These are phyloP conservation scores for Thermoascus crustaceus DNA, from an alignment of 2,329 filamentous ascomycete genomes.

Conservation along the genomic window DNA sequence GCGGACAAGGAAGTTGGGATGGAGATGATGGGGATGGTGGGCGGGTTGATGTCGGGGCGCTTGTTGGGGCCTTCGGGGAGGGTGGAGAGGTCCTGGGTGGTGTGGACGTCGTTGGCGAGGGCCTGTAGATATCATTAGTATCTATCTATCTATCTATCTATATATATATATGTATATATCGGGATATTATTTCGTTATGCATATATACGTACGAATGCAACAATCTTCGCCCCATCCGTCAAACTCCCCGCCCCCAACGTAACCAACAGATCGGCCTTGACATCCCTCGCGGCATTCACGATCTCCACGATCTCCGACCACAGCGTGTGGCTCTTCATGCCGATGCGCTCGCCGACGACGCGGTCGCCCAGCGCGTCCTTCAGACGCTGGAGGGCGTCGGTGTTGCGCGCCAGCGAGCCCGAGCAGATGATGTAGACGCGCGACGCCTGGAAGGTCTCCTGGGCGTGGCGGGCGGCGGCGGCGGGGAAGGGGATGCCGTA, in stretches of 20 bases:
- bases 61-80: constrained; percentile 24
- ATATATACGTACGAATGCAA: constrained; percentile 32
- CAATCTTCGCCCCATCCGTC: constrained; percentile 50
- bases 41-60: constrained; percentile 15
- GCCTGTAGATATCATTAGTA: constrained; percentile 22
- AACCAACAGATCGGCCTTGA: constrained; percentile 42
- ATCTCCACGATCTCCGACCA: constrained; percentile 47
- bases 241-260: constrained; percentile 49
- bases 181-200: not conserved
- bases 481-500: constrained; percentile 41
- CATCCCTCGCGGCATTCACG: constrained; percentile 30
- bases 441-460: constrained; percentile 37
- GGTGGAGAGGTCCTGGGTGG: constrained; percentile 30
- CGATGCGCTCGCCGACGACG: constrained; percentile 40
- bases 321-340: constrained; percentile 48
- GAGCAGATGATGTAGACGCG: constrained; percentile 47
- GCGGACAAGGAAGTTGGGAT: constrained; percentile 37
- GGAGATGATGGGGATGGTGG: constrained; percentile 27
- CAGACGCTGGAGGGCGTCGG: constrained; percentile 37
- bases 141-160: not conserved
- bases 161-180: not conserved
- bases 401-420: constrained; percentile 41
- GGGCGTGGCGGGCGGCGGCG: constrained; percentile 39
- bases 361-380: constrained; percentile 33
- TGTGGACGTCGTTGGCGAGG: constrained; percentile 41